These are phyloP conservation scores for Pterula multifida DNA, from an alignment of 1,284 basidiomycete species.

Conservation along the genomic window DNA sequence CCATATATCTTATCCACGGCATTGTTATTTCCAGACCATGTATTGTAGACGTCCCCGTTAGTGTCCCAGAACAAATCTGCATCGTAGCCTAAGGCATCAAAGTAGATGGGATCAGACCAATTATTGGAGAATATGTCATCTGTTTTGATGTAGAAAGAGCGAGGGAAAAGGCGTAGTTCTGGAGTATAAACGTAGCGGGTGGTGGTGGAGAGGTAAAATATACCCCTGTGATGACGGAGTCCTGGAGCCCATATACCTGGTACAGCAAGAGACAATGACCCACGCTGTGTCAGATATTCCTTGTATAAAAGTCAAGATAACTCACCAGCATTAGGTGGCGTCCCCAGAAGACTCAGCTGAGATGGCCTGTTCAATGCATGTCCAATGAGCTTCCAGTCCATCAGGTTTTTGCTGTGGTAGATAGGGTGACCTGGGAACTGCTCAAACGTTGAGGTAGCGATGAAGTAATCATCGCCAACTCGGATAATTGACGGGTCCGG, in stretches of 20 bases:
- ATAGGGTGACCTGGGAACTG: constrained; percentile 27
- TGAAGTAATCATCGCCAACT: constrained; percentile 25
- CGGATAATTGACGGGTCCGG: constrained; percentile 25
- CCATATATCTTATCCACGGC: constrained; percentile 27
- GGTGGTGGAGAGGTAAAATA: constrained; percentile 17
- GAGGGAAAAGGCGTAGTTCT: constrained; percentile 25
- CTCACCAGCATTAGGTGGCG: constrained; percentile 19
- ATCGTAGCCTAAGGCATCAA: constrained; percentile 29
- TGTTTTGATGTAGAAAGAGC: constrained; percentile 28
- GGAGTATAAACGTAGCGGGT: constrained; percentile 27
- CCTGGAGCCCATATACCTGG: constrained; percentile 5
- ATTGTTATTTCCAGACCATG: constrained; percentile 27
- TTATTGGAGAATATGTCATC: constrained; percentile 25
- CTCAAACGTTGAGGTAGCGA: constrained; percentile 26
- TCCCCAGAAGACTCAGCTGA: constrained; percentile 19
- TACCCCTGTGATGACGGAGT: constrained; percentile 2
- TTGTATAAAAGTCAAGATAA: constrained; percentile 14
- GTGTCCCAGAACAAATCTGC: constrained; percentile 28
- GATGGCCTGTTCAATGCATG: constrained; percentile 20
- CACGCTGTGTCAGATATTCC: no score
- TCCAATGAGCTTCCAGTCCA: constrained; percentile 23
- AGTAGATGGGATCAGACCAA: constrained; percentile 34
- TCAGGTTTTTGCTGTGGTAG: constrained; percentile 25
- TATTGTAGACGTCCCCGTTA: constrained; percentile 24
- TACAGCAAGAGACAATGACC: not conserved